Evolutionary conservation across 805 yeast genomes (phyloP).

Genomic region (Metschnikowia borealis): DNA sequence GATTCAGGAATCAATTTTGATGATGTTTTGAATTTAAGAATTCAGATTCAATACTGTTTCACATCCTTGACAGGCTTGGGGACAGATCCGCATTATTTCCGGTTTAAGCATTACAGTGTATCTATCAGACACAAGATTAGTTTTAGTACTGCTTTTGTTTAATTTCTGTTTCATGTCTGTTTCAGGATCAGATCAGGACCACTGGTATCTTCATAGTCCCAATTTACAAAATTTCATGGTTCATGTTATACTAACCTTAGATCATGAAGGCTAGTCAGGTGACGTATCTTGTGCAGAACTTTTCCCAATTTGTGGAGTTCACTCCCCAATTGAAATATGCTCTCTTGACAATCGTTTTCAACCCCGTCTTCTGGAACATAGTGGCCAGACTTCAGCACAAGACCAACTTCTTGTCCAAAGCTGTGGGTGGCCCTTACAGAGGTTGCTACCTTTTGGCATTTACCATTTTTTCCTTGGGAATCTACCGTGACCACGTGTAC

Average conservation of each 20-base stretch:
- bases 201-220: no score
- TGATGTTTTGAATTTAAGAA: no score
- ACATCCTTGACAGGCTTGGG: no score
- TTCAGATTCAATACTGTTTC: no score
- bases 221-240: no score
- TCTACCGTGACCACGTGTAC: conserved; percentile 72
- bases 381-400: conserved; percentile 85
- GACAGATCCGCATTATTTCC: no score
- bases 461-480: conserved; percentile 81
- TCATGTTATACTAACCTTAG: conserved; percentile 3
- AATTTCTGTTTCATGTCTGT: no score
- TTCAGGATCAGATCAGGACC: no score
- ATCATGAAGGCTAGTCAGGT: conserved; percentile 13
- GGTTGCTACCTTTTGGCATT: conserved; percentile 87
- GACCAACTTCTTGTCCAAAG: conserved; percentile 69
- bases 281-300: conserved; percentile 10
- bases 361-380: conserved; percentile 93
- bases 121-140: no score
- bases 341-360: conserved; percentile 71
- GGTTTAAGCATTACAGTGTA: no score
- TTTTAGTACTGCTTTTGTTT: no score
- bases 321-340: conserved; percentile 30
- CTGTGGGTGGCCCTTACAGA: conserved; percentile 58
- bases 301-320: conserved; percentile 14
- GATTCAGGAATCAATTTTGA: no score